Percentiles rank a stretch among this genome's conserved stretches.
phyloP scores from a whole-genome alignment of 1,284 basidiomycete species.

The Mycena sp. region DNA sequence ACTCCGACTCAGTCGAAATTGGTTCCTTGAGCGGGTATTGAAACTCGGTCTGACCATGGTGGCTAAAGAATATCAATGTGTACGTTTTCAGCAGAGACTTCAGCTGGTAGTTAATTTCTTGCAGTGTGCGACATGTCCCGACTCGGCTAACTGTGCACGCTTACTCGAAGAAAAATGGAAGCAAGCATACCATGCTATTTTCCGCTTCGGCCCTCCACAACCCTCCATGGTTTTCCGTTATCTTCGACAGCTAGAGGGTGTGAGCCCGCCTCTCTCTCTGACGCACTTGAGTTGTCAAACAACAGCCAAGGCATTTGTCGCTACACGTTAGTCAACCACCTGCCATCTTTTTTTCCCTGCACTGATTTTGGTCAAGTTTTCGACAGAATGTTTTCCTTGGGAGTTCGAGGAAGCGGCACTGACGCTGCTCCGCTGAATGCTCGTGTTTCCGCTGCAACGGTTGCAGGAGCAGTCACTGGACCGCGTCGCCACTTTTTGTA shows the following conservation, averaged over 20 bases:
- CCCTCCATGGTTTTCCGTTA: slow-evolving; percentile 92
- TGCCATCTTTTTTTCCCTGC: slow-evolving; percentile 17
- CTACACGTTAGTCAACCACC: slow-evolving; percentile 68
- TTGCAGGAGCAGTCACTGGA: slow-evolving; percentile 67
- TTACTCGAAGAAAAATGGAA: slow-evolving; percentile 95
- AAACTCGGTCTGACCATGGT: slow-evolving; percentile 90
- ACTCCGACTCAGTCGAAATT: slow-evolving; percentile 63
- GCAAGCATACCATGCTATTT: slow-evolving; percentile 87
- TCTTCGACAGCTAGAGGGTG: slow-evolving; percentile 83
- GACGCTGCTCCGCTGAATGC: slow-evolving; percentile 70
- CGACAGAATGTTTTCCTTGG: slow-evolving; percentile 91
- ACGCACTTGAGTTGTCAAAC: slow-evolving; percentile 89
- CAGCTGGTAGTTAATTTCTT: slow-evolving; percentile 26
- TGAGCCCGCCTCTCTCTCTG: slow-evolving; percentile 83
- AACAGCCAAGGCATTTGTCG: slow-evolving; percentile 87
- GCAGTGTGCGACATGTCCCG: slow-evolving; percentile 87
- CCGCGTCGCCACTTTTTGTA: slow-evolving; percentile 85
- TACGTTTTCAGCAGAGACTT: slow-evolving; percentile 49
- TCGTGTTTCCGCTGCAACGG: slow-evolving; percentile 71
- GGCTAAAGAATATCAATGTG: slow-evolving; percentile 91
- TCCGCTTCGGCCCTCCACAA: slow-evolving; percentile 91
- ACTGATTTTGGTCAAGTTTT: slow-evolving; percentile 67
- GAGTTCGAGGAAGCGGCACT: slow-evolving; percentile 76
- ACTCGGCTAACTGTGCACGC: slow-evolving; percentile 82
- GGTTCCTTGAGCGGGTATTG: slow-evolving; percentile 94